Conservation (phyloP, 495 filamentous ascomycete genomes). For the Tetracladium marchalianum region DNA sequence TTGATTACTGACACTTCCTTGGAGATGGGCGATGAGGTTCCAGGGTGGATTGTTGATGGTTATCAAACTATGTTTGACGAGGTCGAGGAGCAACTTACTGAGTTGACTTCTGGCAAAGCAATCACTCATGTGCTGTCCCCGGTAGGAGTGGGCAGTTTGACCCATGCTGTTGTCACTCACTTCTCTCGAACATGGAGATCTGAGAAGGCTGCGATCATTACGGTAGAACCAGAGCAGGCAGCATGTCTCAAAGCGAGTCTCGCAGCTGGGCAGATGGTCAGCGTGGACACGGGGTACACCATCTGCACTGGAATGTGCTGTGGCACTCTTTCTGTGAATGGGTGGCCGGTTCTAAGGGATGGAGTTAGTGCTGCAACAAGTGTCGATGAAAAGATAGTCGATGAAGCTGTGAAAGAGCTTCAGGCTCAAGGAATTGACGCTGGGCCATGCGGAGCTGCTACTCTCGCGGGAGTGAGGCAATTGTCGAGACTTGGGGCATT, state of each 20-base stretch:
- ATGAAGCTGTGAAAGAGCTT: slow-evolving; percentile 38
- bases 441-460: slow-evolving; percentile 52
- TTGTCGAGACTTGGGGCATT: slow-evolving; percentile 19
- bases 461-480: slow-evolving; percentile 40
- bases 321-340: slow-evolving; percentile 46
- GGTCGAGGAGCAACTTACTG: slow-evolving; percentile 41
- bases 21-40: slow-evolving; percentile 50
- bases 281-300: slow-evolving; percentile 38
- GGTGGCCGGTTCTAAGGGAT: slow-evolving; percentile 42
- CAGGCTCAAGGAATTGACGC: slow-evolving; percentile 28
- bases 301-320: slow-evolving; percentile 57
- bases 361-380: slow-evolving; percentile 44
- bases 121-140: slow-evolving; percentile 31
- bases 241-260: slow-evolving; percentile 42
- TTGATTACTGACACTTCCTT: slow-evolving; percentile 59
- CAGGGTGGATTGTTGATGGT: slow-evolving; percentile 61
- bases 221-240: slow-evolving; percentile 50
- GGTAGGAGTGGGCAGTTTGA: slow-evolving; percentile 52
- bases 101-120: neutral
- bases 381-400: slow-evolving; percentile 41
- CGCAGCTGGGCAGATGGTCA: slow-evolving; percentile 26
- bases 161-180: slow-evolving; percentile 41
- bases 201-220: slow-evolving; percentile 22
- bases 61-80: slow-evolving; percentile 61
- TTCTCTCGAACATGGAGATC: slow-evolving; percentile 33